A percentile compares a stretch with the other conserved stretches of the same genome.
phyloP scores from a whole-genome alignment of 2,329 filamentous ascomycete genomes.

The Fusarium pseudoanthophilum region DNA sequence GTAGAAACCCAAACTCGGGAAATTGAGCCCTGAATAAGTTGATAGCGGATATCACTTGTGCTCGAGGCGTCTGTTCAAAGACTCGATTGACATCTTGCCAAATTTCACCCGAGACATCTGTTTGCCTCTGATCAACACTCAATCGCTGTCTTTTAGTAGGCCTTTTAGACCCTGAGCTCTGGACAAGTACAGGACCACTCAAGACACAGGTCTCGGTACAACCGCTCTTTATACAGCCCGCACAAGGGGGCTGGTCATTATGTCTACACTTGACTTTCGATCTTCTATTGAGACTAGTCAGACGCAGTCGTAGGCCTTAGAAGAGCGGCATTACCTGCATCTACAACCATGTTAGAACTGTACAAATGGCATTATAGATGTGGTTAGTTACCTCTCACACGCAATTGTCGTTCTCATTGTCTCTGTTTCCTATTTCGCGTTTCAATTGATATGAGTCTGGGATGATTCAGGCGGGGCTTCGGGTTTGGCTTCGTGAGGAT shows the following conservation, averaged over 20 bases:
- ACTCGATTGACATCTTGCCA: constrained; percentile 14
- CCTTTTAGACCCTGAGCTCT: background rate
- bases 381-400: constrained; percentile 30
- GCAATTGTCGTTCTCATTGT: constrained; percentile 41
- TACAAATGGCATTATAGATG: accelerated
- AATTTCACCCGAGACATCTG: background rate
- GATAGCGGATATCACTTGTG: constrained; percentile 16
- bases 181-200: constrained; percentile 24
- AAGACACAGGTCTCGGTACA: constrained; percentile 26
- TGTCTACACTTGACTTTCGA: constrained; percentile 45
- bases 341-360: background rate
- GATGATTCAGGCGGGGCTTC: constrained; percentile 18
- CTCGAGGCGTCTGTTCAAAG: constrained; percentile 9
- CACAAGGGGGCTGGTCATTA: constrained; percentile 38
- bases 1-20: constrained; percentile 39
- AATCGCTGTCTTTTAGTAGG: constrained; percentile 22
- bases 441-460: constrained; percentile 2
- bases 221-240: constrained; percentile 37
- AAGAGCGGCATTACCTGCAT: constrained; percentile 33
- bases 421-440: background rate
- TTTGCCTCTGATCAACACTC: background rate
- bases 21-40: constrained; percentile 38
- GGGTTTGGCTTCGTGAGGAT: constrained; percentile 2
- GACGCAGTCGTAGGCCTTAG: background rate
- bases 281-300: constrained; percentile 18